Base-by-base conservation (phyloP, 2,329 filamentous ascomycete genomes). In the Sporothrix mexicana region DNA sequence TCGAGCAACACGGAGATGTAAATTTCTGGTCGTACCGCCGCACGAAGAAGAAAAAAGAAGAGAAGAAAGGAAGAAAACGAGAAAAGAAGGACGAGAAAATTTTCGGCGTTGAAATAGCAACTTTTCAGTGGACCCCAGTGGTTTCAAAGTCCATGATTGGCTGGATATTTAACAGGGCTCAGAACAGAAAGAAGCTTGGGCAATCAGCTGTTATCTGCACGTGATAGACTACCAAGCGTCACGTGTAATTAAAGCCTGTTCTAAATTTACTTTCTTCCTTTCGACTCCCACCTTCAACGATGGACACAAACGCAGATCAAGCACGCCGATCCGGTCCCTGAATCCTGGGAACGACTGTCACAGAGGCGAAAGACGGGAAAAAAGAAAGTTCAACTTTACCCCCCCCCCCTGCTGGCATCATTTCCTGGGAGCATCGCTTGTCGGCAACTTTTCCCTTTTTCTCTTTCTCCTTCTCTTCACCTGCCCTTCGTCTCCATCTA, bases 1-100 rank as follows among this genome's bases (percentile, higher is more conserved):
- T 86, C 88, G 91, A 92, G 92, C 91, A 94, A 94, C 91, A 93
- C 90, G 91, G 91, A 89, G 80, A 85, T 83, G 85, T 86, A 84
- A 75, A 81, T 83, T 70, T 73, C 49, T 70, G 71, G 88, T 91
- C 86, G 89, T 91, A 89, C 90, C 90, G 91, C 92, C 92, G 92
- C 92, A 94, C 91, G 86, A 93, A 87, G 89, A 88, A 87, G 84
- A 76, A 84, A 86, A 88, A 88, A 45, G 57, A 72, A 73, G 72
- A 74, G 64, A 70, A 69, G 36, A 76, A 78, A 79, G 36, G 36
- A 62, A 62, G 36, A 62, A 62, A 62, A 62, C n/a, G 2, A 57
- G 53, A 13, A 47, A 66, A 66, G 41, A 66, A 78, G 41, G 68
- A 59, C 47, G 71, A n/a, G 62, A 43, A 59, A 51, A 8, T 59